Evolutionary conservation across 225 moss, liverwort and hornwort species (phyloP).

Genomic region (Thuidium tamariscinum): DNA sequence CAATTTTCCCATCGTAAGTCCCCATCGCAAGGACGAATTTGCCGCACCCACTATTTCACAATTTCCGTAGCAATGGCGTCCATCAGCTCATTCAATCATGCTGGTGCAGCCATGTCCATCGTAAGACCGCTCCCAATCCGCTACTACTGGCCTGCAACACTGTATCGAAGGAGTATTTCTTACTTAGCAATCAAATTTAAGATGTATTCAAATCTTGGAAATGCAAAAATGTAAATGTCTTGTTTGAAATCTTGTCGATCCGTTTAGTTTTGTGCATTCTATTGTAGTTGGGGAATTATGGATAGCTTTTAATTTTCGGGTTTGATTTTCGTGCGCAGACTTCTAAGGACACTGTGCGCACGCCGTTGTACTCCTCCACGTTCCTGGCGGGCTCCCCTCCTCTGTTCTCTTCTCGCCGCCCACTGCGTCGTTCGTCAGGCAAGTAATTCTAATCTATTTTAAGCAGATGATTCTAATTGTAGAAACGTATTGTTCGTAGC

Average conservation of each 20-base stretch:
- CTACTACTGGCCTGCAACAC: not conserved
- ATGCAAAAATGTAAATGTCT: not conserved
- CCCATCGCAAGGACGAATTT: not conserved
- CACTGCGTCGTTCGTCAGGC: constrained; percentile 13
- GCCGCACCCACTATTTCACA: not conserved
- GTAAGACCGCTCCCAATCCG: not conserved
- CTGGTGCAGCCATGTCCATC: not conserved
- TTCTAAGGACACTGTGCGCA: not conserved
- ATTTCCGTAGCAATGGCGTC: not conserved
- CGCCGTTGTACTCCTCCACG: not conserved
- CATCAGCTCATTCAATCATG: not conserved
- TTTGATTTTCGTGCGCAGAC: not conserved
- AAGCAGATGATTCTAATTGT: not conserved
- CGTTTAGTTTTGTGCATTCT: not conserved
- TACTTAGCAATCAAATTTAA: not conserved
- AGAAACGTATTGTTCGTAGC: not conserved
- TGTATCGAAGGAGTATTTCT: not conserved
- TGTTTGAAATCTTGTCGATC: not conserved
- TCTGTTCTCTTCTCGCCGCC: not conserved
- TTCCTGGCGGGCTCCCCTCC: constrained; percentile 4
- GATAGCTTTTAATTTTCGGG: not conserved
- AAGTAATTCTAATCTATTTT: not conserved
- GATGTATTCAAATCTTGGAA: not conserved
- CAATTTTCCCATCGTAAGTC: not conserved
- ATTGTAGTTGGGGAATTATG: not conserved